Conservation (phyloP, 1,139 yeast genomes). For the Trichomonascaceae sp. region DNA sequence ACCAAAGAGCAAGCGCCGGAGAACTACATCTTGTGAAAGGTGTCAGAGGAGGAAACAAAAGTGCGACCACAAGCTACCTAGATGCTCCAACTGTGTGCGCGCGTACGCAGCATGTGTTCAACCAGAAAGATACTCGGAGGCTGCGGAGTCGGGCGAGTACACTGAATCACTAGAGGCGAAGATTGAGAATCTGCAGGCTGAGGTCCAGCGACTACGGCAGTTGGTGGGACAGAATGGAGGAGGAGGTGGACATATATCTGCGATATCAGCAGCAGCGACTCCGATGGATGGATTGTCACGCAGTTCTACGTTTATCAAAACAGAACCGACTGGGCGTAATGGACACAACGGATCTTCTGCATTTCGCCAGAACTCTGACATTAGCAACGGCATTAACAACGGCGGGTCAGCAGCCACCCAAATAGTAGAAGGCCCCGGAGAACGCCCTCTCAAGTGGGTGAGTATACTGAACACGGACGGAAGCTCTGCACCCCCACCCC, state of each 20-base stretch:
- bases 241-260: too few species aligned
- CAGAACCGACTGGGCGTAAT: background rate
- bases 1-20: constrained; percentile 4
- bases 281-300: too few species aligned
- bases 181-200: constrained; percentile 34
- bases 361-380: background rate
- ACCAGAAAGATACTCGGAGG: constrained; percentile 36
- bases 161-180: constrained; percentile 39
- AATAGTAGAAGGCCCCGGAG: background rate
- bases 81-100: constrained; percentile 48
- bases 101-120: constrained; percentile 45
- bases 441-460: constrained; percentile 4
- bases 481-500: constrained; percentile 14
- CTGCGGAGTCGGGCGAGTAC: constrained; percentile 31
- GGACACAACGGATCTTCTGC: background rate
- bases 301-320: background rate
- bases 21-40: constrained; percentile 20
- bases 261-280: too few species aligned
- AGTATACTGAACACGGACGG: constrained; percentile 14
- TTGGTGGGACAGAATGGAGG: background rate
- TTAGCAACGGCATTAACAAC: background rate
- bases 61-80: constrained; percentile 48
- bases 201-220: constrained; percentile 5
- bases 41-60: constrained; percentile 18
- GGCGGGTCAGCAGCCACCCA: too few species aligned